Base-by-base conservation (phyloP, 192 early-diverging fungal genomes). In the Backusella liffmaniae region DNA sequence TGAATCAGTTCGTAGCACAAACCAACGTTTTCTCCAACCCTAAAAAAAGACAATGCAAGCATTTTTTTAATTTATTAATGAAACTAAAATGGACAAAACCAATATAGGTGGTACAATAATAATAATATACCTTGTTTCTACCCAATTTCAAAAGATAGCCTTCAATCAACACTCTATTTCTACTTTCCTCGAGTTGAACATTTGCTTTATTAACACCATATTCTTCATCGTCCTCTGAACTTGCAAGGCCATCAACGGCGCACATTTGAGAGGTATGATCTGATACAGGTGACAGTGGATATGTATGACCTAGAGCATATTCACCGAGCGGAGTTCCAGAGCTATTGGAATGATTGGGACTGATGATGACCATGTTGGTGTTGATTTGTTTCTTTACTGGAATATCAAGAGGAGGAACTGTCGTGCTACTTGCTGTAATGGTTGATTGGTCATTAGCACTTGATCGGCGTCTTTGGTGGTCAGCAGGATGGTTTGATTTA, bases 1-100 rank as follows among this genome's bases (percentile, higher is more conserved):
- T 30, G 83, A 86, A 67, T 86, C 85, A 30, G 82, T 86, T 37
- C 88, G 74, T 13, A 91, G 73, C 7, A 90, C 90, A 80, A 91
- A 91, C 90, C 87, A 91, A 62, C 89, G 84, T 70, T 88, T 91
- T 67, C 84, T 84, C 90, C 90, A 91, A 23, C 79, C 86, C 84
- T 85, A 67, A 35, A 68, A 53, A 37, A 53, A 49, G 5, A 59
- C 26, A 29, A 62, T 62, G 26, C 49, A 67, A 62, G 56, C 12
- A 62, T 62, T 62, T 62, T 59, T 62, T 62, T 62, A 62, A 62
- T 62, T 29, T 29, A 62, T 62, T 62, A 62, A 62, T 62, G 26
- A 49, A 53, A 37, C 46, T n/a, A 29, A 73, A 72, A 75, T 23
- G 68, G 34, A 67, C 21, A 34, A 74, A 13, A 49, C 18, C 7